These are phyloP conservation scores for Trichophyton mentagrophytes DNA, from an alignment of 2,329 filamentous ascomycete species.

Conservation along the genomic window DNA sequence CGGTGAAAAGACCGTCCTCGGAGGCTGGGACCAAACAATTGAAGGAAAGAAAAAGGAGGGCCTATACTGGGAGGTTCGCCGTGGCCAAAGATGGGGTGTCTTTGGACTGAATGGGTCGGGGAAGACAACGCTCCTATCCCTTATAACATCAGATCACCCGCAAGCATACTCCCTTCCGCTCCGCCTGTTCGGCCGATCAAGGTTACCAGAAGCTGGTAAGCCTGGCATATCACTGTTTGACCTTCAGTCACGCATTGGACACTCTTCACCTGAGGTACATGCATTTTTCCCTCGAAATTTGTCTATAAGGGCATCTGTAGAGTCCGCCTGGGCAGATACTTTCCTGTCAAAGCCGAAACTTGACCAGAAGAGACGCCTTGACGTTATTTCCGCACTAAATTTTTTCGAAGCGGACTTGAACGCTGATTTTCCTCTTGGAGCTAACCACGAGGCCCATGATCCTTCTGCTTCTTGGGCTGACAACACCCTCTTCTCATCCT, in stretches of 20 bases:
- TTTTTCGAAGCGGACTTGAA: conserved; percentile 75
- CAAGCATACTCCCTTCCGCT: conserved; percentile 86
- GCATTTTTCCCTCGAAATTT: conserved; percentile 75
- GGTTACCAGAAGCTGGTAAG: conserved; percentile 59
- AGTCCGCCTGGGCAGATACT: conserved; percentile 83
- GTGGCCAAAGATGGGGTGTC: conserved; percentile 79
- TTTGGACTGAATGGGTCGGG: conserved; percentile 90
- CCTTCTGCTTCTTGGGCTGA: not conserved
- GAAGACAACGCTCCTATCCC: conserved; percentile 84
- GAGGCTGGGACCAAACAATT: conserved; percentile 58
- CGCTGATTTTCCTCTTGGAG: not conserved
- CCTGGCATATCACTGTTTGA: conserved; percentile 83
- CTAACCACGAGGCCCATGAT: not conserved
- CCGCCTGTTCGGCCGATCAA: conserved; percentile 67
- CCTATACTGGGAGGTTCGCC: conserved; percentile 67
- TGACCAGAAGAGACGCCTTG: conserved; percentile 41
- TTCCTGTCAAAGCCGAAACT: conserved; percentile 61
- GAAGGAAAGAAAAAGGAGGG: conserved; percentile 43
- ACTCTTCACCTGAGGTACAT: conserved; percentile 88
- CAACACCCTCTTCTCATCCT: conserved; percentile 56
- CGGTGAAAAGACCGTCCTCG: conserved; percentile 61
- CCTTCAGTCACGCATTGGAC: conserved; percentile 76
- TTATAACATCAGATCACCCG: conserved; percentile 91
- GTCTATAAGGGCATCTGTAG: conserved; percentile 59
- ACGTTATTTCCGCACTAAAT: conserved; percentile 55